Conservation (phyloP, 108 stramenopile species). For the Pseudonitzschia multiseries region DNA sequence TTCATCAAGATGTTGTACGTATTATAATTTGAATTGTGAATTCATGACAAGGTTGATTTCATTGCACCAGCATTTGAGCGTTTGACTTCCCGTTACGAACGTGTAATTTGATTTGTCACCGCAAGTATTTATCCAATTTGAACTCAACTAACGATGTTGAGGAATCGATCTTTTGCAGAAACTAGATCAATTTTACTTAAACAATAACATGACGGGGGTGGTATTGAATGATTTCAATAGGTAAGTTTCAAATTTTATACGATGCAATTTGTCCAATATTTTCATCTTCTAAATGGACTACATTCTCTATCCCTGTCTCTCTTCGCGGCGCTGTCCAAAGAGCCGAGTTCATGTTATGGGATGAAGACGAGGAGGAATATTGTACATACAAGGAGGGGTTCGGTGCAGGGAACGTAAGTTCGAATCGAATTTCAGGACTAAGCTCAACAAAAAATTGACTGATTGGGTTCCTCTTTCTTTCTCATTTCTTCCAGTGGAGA, state of each 20-base stretch:
- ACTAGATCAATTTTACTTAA: conserved; percentile 60
- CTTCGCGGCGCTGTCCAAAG: neutral
- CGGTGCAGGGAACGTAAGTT: conserved; percentile 50
- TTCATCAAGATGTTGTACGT: conserved; percentile 56
- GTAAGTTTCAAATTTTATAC: neutral
- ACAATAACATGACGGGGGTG: conserved; percentile 36
- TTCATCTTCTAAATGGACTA: neutral
- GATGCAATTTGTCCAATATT: neutral
- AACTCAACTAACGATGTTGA: neutral
- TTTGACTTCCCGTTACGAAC: neutral
- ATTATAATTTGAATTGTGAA: neutral
- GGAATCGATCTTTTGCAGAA: conserved; percentile 33
- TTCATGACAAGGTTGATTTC: too few relatives aligned
- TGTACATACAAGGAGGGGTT: conserved; percentile 60
- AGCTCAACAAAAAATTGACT: neutral
- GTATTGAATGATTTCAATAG: conserved; percentile 75
- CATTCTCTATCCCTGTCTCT: neutral
- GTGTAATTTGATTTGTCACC: too few relatives aligned
- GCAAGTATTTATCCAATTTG: neutral
- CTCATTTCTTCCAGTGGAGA: conserved; percentile 24
- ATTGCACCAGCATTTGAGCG: too few relatives aligned
- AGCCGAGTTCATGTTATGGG: conserved; percentile 65
- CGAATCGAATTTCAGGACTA: neutral
- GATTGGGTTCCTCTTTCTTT: neutral
- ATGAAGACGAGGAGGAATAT: conserved; percentile 52